Conservation (phyloP, 495 filamentous ascomycete genomes). For the Terfezia claveryi region DNA sequence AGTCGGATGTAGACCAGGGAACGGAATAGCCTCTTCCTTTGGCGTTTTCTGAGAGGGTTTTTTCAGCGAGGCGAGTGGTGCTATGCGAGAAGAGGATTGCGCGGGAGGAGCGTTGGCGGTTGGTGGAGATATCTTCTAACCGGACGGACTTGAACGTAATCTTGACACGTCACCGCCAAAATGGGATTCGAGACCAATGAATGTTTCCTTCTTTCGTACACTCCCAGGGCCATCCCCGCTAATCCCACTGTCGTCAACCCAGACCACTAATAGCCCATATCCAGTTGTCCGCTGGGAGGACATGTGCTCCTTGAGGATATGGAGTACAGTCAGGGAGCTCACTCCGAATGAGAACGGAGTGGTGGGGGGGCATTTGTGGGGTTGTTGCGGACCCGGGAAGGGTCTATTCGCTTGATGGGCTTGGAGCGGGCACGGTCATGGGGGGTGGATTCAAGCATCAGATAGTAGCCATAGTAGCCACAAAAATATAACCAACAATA, state of each 20-base stretch:
- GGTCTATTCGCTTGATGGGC: slow-evolving; percentile 54
- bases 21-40: slow-evolving; percentile 71
- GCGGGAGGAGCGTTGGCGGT: slow-evolving; percentile 30
- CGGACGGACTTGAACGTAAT: slow-evolving; percentile 1
- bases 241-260: slow-evolving; percentile 36
- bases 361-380: slow-evolving; percentile 22
- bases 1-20: slow-evolving; percentile 63
- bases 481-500: no score
- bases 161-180: background rate
- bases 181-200: slow-evolving; percentile 4
- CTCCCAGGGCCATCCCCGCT: slow-evolving; percentile 13
- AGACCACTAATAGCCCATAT: slow-evolving; percentile 44
- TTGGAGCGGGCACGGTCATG: slow-evolving; percentile 52
- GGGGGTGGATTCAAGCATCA: no score
- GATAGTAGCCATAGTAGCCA: no score
- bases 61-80: slow-evolving; percentile 70
- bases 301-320: slow-evolving; percentile 50
- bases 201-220: slow-evolving; percentile 2
- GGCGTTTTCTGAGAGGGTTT: slow-evolving; percentile 64
- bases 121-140: slow-evolving; percentile 20
- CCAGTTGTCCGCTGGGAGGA: slow-evolving; percentile 34
- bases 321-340: slow-evolving; percentile 55
- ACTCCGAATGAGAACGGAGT: slow-evolving; percentile 59
- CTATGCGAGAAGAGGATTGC: slow-evolving; percentile 49
- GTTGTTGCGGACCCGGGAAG: slow-evolving; percentile 26